These are phyloP conservation scores for Pseudophaeomoniella oleicola DNA, from an alignment of 2,329 filamentous ascomycete species.

Conservation along the genomic window DNA sequence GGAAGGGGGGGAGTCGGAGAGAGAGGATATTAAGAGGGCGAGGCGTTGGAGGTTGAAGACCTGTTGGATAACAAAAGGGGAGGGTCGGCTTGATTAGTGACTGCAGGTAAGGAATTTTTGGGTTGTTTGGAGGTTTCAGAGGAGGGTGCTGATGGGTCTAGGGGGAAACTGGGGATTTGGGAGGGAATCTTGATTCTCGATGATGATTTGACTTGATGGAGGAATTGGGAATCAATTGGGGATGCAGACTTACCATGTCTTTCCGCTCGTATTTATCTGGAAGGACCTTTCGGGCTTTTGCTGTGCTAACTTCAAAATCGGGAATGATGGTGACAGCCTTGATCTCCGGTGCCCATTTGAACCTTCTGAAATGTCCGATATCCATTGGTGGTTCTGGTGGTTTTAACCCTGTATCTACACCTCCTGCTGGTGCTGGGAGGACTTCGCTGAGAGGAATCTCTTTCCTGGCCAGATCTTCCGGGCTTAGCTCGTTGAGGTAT, in stretches of 20 bases:
- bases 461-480: conserved; percentile 75
- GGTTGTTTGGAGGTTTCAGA: too few relatives aligned
- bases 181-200: too few relatives aligned
- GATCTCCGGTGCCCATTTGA: conserved; percentile 85
- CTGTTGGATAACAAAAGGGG: conserved; percentile 12
- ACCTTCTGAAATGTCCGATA: conserved; percentile 94
- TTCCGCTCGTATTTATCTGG: conserved; percentile 64
- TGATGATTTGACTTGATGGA: conserved; percentile 3
- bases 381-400: conserved; percentile 81
- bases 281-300: conserved; percentile 73
- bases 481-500: conserved; percentile 81
- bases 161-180: too few relatives aligned
- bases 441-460: conserved; percentile 94
- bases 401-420: conserved; percentile 71
- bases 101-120: too few relatives aligned
- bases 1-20: conserved; percentile 80
- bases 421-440: conserved; percentile 75
- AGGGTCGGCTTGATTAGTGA: too few relatives aligned
- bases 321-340: conserved; percentile 96
- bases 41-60: conserved; percentile 88
- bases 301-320: conserved; percentile 89
- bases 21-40: conserved; percentile 74
- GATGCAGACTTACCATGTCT: conserved; percentile 55
- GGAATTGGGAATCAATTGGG: neutral
- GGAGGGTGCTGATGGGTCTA: too few relatives aligned